Evolutionary conservation across 768 basidiomycete species (phyloP).

Genomic region (Leccinum subtestaceum): DNA sequence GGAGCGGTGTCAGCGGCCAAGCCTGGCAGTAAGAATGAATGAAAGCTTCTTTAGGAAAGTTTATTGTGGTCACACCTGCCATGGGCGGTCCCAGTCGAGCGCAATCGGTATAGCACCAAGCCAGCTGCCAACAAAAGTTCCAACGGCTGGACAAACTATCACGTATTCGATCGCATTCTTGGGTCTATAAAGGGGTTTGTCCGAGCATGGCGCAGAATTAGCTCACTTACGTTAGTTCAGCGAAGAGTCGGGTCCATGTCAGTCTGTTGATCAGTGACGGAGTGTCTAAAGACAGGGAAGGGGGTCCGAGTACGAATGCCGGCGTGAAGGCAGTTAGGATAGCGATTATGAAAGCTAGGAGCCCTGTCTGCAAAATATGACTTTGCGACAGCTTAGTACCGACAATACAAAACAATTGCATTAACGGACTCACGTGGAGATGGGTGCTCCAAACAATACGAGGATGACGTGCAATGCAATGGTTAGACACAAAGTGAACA

Average conservation of each 20-base stretch:
- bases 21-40: slow-evolving; percentile 44
- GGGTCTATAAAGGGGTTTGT: slow-evolving; percentile 34
- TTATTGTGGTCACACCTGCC: slow-evolving; percentile 72
- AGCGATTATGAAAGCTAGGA: slow-evolving; percentile 67
- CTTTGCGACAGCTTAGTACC: slow-evolving; percentile 32
- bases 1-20: slow-evolving; percentile 80
- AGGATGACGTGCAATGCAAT: slow-evolving; percentile 46
- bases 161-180: slow-evolving; percentile 72
- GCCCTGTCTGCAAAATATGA: slow-evolving; percentile 56
- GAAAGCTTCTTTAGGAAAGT: neutral
- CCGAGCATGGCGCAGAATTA: neutral
- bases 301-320: slow-evolving; percentile 65
- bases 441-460: slow-evolving; percentile 75
- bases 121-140: slow-evolving; percentile 77
- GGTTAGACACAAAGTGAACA: slow-evolving; percentile 51
- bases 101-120: slow-evolving; percentile 79
- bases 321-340: slow-evolving; percentile 65
- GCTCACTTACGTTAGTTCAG: slow-evolving; percentile 69
- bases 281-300: slow-evolving; percentile 43
- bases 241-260: slow-evolving; percentile 78
- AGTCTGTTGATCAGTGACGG: slow-evolving; percentile 52
- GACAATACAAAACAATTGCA: neutral
- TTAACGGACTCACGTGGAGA: slow-evolving; percentile 45
- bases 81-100: slow-evolving; percentile 95
- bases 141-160: slow-evolving; percentile 75